phyloP scores from a whole-genome alignment of 2,329 filamentous ascomycete genomes.

The Ophiostoma sp. region DNA sequence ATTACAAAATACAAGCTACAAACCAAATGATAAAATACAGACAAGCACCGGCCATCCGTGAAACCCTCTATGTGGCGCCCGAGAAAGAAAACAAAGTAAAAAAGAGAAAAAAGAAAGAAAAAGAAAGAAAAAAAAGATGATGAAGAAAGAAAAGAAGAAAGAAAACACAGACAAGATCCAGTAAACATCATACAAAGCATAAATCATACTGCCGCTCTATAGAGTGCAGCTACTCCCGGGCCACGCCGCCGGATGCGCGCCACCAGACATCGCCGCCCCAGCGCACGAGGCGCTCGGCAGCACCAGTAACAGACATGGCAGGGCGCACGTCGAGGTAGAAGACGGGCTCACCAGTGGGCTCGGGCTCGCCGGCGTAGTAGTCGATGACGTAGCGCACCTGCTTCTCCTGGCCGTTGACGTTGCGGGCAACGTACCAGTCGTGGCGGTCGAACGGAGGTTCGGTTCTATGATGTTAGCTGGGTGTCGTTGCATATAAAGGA shows the following conservation, averaged over 20 bases:
- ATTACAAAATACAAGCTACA: neutral
- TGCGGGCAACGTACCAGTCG: conserved; percentile 88
- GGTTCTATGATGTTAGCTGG: conserved; percentile 45
- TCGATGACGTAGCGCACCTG: conserved; percentile 95
- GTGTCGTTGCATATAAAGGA: neutral
- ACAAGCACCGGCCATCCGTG: conserved; percentile 11
- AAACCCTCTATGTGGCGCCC: conserved; percentile 9
- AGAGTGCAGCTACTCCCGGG: conserved; percentile 39
- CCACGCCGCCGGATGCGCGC: conserved; percentile 70
- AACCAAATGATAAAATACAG: neutral
- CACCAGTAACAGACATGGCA: conserved; percentile 73
- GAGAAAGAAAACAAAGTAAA: neutral
- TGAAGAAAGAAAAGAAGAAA: neutral
- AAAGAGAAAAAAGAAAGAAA: neutral
- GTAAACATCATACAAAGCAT: neutral
- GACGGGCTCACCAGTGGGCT: conserved; percentile 81
- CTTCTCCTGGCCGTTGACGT: conserved; percentile 60
- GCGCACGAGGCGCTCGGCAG: conserved; percentile 74
- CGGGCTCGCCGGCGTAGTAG: conserved; percentile 81
- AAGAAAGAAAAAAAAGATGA: neutral
- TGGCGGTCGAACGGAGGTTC: conserved; percentile 92
- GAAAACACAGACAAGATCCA: neutral
- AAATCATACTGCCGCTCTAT: neutral
- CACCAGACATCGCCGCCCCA: conserved; percentile 96
- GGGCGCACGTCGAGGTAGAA: conserved; percentile 95